Evolutionary conservation across 768 basidiomycete species (phyloP).

Genomic region (Fomitopsis pulvina): DNA sequence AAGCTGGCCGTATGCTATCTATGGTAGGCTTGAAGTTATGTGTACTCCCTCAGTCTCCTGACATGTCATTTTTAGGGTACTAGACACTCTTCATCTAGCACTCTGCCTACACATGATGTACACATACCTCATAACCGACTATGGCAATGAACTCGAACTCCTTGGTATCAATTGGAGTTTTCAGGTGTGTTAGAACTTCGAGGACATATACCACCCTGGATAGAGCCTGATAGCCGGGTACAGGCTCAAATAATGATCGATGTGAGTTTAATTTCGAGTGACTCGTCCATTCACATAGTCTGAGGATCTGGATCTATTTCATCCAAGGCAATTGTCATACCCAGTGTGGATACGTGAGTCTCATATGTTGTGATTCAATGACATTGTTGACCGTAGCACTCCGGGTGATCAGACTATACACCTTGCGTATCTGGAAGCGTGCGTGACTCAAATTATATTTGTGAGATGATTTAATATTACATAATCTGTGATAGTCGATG

Average conservation of each 20-base stretch:
- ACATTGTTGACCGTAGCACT: no score
- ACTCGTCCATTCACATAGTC: no score
- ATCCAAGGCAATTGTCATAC: constrained; percentile 13
- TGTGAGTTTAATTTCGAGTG: no score
- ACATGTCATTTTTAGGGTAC: constrained; percentile 5
- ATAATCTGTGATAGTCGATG: no score
- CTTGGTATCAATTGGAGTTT: constrained; percentile 13
- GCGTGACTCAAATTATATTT: no score
- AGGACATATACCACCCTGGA: neutral
- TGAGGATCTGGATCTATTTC: no score
- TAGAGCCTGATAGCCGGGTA: no score
- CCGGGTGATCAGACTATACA: no score
- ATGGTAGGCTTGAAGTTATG: constrained; percentile 12
- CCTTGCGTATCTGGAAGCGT: no score
- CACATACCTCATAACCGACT: constrained; percentile 14
- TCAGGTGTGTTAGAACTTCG: constrained; percentile 9
- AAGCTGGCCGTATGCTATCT: constrained; percentile 15
- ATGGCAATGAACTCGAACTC: constrained; percentile 9
- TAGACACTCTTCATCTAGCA: constrained; percentile 15
- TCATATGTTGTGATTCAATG: no score
- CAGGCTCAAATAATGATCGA: constrained; percentile 14
- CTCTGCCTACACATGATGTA: constrained; percentile 16
- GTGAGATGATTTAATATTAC: no score
- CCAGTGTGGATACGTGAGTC: constrained; percentile 14
- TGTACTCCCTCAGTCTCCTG: no score